A percentile compares a stretch with the other conserved stretches of the same genome.
These are phyloP conservation scores for Aspergillus funiculosus DNA, from an alignment of 495 filamentous ascomycete species.

Conservation along the genomic window DNA sequence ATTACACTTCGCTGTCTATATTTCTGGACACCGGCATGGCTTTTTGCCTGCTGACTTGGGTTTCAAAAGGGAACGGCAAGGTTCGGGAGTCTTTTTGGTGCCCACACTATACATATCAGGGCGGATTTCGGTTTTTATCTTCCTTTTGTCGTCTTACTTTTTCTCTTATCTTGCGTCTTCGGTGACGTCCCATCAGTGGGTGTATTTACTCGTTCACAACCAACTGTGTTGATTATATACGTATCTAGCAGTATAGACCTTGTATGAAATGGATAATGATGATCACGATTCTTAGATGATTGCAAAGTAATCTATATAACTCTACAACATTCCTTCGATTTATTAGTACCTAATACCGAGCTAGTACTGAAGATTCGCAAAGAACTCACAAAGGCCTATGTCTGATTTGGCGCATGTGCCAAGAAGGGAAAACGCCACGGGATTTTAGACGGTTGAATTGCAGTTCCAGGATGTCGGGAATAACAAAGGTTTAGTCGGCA, in stretches of 20 bases:
- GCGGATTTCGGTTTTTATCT: conserved; percentile 15
- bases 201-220: not conserved
- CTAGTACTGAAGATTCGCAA: too few relatives aligned
- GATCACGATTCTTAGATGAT: not conserved
- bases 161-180: conserved; percentile 14
- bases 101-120: not conserved
- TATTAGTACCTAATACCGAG: too few relatives aligned
- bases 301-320: not conserved
- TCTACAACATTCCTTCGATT: not conserved
- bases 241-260: conserved; percentile 5
- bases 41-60: not conserved
- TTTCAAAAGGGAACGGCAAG: not conserved
- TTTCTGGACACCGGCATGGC: conserved; percentile 13
- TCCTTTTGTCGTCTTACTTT: conserved; percentile 11
- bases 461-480: too few relatives aligned
- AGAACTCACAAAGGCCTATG: too few relatives aligned
- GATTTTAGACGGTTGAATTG: too few relatives aligned
- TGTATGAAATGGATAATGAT: not conserved
- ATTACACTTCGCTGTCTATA: conserved; percentile 14
- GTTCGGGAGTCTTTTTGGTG: not conserved
- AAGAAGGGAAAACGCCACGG: too few relatives aligned
- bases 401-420: too few relatives aligned
- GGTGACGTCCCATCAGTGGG: conserved; percentile 16
- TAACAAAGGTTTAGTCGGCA: too few relatives aligned
- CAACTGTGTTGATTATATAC: conserved; percentile 2